Percentiles rank a stretch among this genome's conserved stretches.
phyloP scores from a whole-genome alignment of 306 rosid genomes.

The Cucumis hystrix region DNA sequence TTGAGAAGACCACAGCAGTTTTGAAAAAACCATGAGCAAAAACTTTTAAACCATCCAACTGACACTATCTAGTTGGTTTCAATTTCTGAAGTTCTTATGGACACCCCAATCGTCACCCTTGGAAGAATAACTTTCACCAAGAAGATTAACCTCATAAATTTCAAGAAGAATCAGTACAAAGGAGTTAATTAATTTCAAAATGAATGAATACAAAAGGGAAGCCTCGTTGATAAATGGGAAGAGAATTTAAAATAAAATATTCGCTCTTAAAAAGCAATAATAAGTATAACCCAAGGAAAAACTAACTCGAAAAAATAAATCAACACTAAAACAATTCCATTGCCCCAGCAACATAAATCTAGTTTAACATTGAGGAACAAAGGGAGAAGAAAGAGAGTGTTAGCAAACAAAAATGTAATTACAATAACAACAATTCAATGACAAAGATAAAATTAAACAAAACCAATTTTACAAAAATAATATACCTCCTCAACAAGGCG shows the following conservation, averaged over 20 bases:
- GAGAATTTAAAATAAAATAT: not conserved
- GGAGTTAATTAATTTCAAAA: not conserved
- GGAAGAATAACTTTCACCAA: no score
- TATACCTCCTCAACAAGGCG: conserved; percentile 82
- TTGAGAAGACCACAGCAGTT: no score
- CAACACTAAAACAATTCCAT: not conserved
- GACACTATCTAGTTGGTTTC: no score
- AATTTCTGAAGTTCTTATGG: no score
- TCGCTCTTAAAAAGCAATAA: not conserved
- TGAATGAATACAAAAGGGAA: not conserved
- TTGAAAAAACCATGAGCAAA: no score
- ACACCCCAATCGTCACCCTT: no score
- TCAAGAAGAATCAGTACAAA: no score
- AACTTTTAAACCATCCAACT: no score
- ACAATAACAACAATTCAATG: not conserved
- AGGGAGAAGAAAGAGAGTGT: not conserved
- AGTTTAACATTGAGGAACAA: not conserved
- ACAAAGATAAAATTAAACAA: not conserved
- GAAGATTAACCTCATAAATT: no score
- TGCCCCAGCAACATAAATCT: not conserved
- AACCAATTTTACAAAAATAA: not conserved
- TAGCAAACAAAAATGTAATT: not conserved
- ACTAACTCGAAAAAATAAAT: not conserved
- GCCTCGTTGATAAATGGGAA: not conserved
- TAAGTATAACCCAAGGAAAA: not conserved